Conservation (phyloP, 805 yeast species). For the Kuraishia molischiana region DNA sequence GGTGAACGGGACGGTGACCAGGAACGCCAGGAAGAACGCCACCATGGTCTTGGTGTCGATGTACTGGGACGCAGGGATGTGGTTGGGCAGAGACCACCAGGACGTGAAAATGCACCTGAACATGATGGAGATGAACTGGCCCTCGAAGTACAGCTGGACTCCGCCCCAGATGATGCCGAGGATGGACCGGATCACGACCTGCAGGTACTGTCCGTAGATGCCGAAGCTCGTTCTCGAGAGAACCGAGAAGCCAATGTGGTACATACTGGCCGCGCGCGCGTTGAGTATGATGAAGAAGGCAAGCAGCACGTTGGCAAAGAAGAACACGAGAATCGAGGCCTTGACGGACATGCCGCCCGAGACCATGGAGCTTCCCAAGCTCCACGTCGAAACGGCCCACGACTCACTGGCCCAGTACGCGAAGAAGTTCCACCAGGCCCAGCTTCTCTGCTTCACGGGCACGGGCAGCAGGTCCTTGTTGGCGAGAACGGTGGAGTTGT, state of each 20-base stretch:
- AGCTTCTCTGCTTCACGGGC: not conserved
- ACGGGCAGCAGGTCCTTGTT: not conserved
- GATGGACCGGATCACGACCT: slow-evolving; percentile 24
- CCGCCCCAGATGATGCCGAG: slow-evolving; percentile 29
- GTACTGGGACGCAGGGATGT: slow-evolving; percentile 10
- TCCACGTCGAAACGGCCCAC: not conserved
- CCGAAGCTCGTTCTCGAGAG: slow-evolving; percentile 27
- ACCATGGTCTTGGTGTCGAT: slow-evolving; percentile 9
- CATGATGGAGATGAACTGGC: slow-evolving; percentile 23
- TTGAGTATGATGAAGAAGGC: slow-evolving; percentile 8
- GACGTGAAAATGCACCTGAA: slow-evolving; percentile 13
- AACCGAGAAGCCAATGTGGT: slow-evolving; percentile 28
- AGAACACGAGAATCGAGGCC: not conserved
- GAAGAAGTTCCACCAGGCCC: slow-evolving; percentile 1
- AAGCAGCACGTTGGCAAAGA: not conserved
- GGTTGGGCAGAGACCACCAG: slow-evolving; percentile 11
- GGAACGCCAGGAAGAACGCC: slow-evolving; percentile 12
- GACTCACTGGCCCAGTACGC: not conserved
- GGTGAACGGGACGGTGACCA: slow-evolving; percentile 11
- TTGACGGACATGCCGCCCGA: not conserved
- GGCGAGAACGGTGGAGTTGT: not conserved
- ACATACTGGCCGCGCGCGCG: slow-evolving; percentile 12
- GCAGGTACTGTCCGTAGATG: slow-evolving; percentile 22
- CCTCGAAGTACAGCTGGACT: slow-evolving; percentile 25
- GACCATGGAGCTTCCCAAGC: not conserved